Conservation (phyloP, 2,329 filamentous ascomycete genomes). For the Diaporthe sp. region DNA sequence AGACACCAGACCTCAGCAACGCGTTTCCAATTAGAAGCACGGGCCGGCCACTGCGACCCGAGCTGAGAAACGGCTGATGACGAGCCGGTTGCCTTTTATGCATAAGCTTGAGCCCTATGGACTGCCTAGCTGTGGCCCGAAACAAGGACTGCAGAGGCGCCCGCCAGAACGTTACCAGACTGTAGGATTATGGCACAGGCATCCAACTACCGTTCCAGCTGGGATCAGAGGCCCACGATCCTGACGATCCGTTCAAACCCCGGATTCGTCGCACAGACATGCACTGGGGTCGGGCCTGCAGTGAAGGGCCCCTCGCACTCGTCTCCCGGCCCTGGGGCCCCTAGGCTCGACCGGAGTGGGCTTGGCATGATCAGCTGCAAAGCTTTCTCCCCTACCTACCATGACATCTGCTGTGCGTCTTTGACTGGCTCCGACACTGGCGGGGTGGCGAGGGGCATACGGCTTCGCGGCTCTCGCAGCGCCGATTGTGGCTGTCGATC, state of each 20-base stretch:
- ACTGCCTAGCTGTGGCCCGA: slow-evolving; percentile 21
- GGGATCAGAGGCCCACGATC: slow-evolving; percentile 16
- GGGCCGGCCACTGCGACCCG: slow-evolving; percentile 25
- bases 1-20: slow-evolving; percentile 15
- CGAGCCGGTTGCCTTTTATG: slow-evolving; percentile 21
- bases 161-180: slow-evolving; percentile 25
- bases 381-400: neutral
- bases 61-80: slow-evolving; percentile 26
- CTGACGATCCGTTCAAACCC: slow-evolving; percentile 24
- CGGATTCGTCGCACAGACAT: slow-evolving; percentile 31
- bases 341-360: slow-evolving; percentile 23
- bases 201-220: slow-evolving; percentile 29
- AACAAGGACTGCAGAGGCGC: slow-evolving; percentile 29
- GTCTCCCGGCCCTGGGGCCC: slow-evolving; percentile 9
- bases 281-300: slow-evolving; percentile 28
- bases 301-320: neutral
- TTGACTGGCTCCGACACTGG: slow-evolving; percentile 17
- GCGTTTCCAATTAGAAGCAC: slow-evolving; percentile 24
- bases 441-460: neutral
- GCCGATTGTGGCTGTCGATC: slow-evolving; percentile 23
- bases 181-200: slow-evolving; percentile 19
- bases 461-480: slow-evolving; percentile 22
- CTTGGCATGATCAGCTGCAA: slow-evolving; percentile 31
- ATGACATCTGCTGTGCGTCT: slow-evolving; percentile 1
- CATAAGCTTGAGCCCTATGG: slow-evolving; percentile 32